Evolutionary conservation across 2,329 filamentous ascomycete species (phyloP), one percentile per base, ranked within the genome.

Genomic region (Xylaria sp.): DNA sequence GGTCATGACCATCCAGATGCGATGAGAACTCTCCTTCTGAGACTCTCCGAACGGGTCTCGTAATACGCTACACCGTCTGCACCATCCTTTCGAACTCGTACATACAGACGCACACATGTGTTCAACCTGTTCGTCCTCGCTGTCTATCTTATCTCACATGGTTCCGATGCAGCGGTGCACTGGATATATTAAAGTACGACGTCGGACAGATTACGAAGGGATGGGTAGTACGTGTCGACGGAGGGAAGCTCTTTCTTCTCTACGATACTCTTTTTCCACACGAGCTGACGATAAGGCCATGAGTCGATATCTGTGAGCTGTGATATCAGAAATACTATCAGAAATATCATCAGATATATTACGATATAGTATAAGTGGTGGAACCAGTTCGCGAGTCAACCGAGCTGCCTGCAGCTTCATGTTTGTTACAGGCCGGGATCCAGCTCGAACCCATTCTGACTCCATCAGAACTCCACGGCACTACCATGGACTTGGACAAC

Each of bases 351-450:
- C 51, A 52, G 50, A 47, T 11, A 49, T n/a, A 50, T 57, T 52
- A 52, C 30, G 44, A 49, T 52, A 49, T 52, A 42, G 16, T 34
- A 16, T 23, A 18, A 50, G 54, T 19, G 52, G 44, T 52, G 44
- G 7, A n/a, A 8, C 49, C 23, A 4, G 49, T n/a, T 51, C 49
- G 19, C 23, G 4, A 57, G 57, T 30, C 23, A 30, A 30, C 51
- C 58, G 58, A 59, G 48, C 53, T 52, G 55, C 44, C 34, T 8
- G 52, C 10, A 70, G 69, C 68, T 60, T 71, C 69, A 71, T 65
- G 59, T 67, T 58, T 65, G 69, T 70, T 65, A 66, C 68, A 71
- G 64, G 61, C 68, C 68, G 64, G 68, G 67, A 63, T 66, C 48
- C 19, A 42, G 49, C 52, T 55, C 48, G 54, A 57, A 54, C 55